A percentile compares a stretch with the other conserved stretches of the same genome.
phyloP scores from a whole-genome alignment of 148 eudicot species.

The Pharnaceum exiguum region DNA sequence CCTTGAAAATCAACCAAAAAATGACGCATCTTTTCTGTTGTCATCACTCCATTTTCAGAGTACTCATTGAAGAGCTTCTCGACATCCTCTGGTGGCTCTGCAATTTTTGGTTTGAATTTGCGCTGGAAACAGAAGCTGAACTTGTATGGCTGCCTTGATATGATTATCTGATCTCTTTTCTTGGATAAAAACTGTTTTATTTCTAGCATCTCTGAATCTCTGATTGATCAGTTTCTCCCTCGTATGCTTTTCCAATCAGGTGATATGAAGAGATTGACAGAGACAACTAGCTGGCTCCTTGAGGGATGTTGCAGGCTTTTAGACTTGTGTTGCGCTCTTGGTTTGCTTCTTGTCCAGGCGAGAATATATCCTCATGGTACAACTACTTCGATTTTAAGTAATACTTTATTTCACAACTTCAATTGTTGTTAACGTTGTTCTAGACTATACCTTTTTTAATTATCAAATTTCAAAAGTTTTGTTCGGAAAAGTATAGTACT shows the following conservation, averaged over 20 bases:
- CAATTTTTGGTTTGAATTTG: conserved; percentile 34
- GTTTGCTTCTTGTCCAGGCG: conserved; percentile 13
- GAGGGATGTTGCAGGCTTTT: background rate
- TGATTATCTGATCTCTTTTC: background rate
- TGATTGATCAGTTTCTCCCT: background rate
- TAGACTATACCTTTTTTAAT: too few species aligned
- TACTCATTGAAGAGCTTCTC: conserved; percentile 27
- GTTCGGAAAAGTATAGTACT: too few species aligned
- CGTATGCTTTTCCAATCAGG: background rate
- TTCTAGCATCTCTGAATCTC: background rate
- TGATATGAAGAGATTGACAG: background rate
- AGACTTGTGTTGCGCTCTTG: background rate
- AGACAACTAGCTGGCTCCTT: conserved; percentile 13
- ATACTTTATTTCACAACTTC: background rate
- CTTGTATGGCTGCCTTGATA: conserved; percentile 35
- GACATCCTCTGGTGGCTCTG: conserved; percentile 47
- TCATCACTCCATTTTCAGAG: conserved; percentile 53
- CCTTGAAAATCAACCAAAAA: conserved; percentile 46
- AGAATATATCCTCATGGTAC: conserved; percentile 18
- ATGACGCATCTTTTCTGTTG: conserved; percentile 27
- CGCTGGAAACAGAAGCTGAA: conserved; percentile 44
- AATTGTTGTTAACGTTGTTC: background rate
- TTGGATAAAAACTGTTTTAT: background rate
- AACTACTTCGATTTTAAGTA: background rate
- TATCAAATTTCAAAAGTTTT: too few species aligned